These are phyloP conservation scores for Kregervanrija pseudodelftensis DNA, from an alignment of 805 yeast species.

Conservation along the genomic window DNA sequence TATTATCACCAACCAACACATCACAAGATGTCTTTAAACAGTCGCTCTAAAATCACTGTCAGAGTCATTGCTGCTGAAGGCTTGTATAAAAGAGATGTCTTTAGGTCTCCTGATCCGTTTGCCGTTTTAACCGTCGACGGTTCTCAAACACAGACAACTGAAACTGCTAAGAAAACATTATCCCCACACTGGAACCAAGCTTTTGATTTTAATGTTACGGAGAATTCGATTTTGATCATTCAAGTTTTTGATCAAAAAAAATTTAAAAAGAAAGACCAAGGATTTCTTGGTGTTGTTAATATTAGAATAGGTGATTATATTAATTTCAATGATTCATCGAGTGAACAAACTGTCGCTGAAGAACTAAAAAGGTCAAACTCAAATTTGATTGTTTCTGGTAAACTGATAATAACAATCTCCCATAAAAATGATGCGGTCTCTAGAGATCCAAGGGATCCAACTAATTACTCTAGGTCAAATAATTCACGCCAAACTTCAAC, in stretches of 20 bases:
- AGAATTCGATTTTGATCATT: constrained; percentile 78
- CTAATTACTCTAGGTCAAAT: constrained; percentile 15
- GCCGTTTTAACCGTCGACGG: constrained; percentile 98
- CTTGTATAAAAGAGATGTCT: constrained; percentile 88
- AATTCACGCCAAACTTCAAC: constrained; percentile 5
- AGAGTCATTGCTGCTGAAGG: constrained; percentile 94
- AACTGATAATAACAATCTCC: constrained; percentile 71
- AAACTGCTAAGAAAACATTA: constrained; percentile 86
- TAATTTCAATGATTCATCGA: constrained; percentile 43
- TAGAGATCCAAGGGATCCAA: constrained; percentile 25
- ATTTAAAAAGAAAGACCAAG: constrained; percentile 97
- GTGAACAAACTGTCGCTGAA: constrained; percentile 85
- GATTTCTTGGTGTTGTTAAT: constrained; percentile 93
- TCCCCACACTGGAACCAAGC: constrained; percentile 98
- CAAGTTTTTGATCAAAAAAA: constrained; percentile 97
- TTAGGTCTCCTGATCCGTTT: constrained; percentile 95
- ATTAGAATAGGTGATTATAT: constrained; percentile 83
- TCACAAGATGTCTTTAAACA: constrained; percentile 3
- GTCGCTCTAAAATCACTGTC: constrained; percentile 41
- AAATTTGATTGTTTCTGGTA: constrained; percentile 87
- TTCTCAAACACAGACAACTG: constrained; percentile 89
- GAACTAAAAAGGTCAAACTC: constrained; percentile 90
- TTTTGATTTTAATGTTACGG: constrained; percentile 69
- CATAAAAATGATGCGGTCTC: constrained; percentile 27
- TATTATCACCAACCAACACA: too few species aligned